Evolutionary conservation across 495 filamentous ascomycete species (phyloP), one percentile per base, ranked within the genome.

Genomic region (Beverwykella pulmonaria): DNA sequence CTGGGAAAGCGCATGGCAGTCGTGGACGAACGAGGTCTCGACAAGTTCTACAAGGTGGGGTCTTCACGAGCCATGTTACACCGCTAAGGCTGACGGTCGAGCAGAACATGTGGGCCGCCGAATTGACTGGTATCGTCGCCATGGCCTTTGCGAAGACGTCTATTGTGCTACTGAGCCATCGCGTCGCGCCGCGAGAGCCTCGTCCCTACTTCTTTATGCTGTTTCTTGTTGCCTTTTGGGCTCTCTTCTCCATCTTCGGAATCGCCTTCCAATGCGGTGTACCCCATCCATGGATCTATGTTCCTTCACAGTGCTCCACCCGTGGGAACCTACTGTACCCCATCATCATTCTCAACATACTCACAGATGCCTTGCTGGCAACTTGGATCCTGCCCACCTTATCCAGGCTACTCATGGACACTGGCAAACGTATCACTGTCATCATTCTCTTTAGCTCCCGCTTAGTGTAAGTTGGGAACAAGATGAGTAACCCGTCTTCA

Each of bases 231-330:
- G 55, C 22, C 46, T 47, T 30, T 3, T 74, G 70, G 70, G 49
- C 30, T n/a, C 2, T 72, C 22, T 72, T 74, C 44, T 59, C 70
- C 7, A 36, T 71, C 25, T 57, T 73, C 26, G 63, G 53, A 15
- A 46, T 65, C 7, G 65, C 71, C 3, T 73, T 73, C 29, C 71
- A 73, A 55, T 71, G 71, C 56, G 22, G 48, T 1, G 15, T 69
- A 23, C 71, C 71, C 14, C 8, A 64, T 3, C 69, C 71, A 10
- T 73, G 71, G 71, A 39, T 56, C 12, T 64, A 30, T 46, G 22
- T 39, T 36, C 46, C 59, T 14, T 19, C 55, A 1, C 47, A 65
- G 9, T 71, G 71, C 34, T 47, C 63, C n/a, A 59, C 66, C 0
- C 50, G 59, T 23, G 68, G 69, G 34, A 32, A 61, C 30, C 59